Percentiles rank a stretch among this genome's conserved stretches.
phyloP scores from a whole-genome alignment of 2,329 filamentous ascomycete genomes.

The Aspergillus niger region DNA sequence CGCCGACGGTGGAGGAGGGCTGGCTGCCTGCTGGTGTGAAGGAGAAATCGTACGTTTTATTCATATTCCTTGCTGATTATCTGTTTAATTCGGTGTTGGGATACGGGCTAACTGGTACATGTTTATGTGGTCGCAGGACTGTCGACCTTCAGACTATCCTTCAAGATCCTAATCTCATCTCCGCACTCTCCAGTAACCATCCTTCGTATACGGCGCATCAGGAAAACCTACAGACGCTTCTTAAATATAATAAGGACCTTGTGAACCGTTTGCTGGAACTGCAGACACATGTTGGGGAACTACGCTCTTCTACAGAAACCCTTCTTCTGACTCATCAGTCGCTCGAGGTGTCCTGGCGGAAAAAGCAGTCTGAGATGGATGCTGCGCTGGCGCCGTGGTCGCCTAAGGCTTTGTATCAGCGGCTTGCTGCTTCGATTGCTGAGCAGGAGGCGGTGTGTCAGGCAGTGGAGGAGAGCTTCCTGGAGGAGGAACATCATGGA shows the following conservation, averaged over 20 bases:
- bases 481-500: slow-evolving; percentile 62
- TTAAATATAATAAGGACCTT: slow-evolving; percentile 72
- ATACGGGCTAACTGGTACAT: background rate
- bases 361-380: slow-evolving; percentile 88
- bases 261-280: slow-evolving; percentile 52
- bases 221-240: slow-evolving; percentile 62
- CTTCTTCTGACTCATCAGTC: slow-evolving; percentile 81
- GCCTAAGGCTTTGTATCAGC: slow-evolving; percentile 81
- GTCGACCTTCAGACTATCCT: slow-evolving; percentile 73
- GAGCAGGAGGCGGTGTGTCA: slow-evolving; percentile 82
- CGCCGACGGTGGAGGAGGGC: slow-evolving; percentile 55
- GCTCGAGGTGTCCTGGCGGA: slow-evolving; percentile 87
- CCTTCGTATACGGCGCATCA: slow-evolving; percentile 69
- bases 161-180: slow-evolving; percentile 66
- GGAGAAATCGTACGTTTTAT: slow-evolving; percentile 72
- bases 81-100: no score
- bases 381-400: slow-evolving; percentile 79
- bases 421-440: slow-evolving; percentile 71
- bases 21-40: slow-evolving; percentile 78
- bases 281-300: slow-evolving; percentile 50
- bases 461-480: slow-evolving; percentile 89
- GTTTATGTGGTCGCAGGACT: slow-evolving; percentile 27
- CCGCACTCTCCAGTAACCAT: slow-evolving; percentile 75
- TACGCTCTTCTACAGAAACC: slow-evolving; percentile 72
- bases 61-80: no score